Evolutionary conservation across 495 filamentous ascomycete species (phyloP), one percentile per base, ranked within the genome.

Genomic region (Cairneyella variabilis): DNA sequence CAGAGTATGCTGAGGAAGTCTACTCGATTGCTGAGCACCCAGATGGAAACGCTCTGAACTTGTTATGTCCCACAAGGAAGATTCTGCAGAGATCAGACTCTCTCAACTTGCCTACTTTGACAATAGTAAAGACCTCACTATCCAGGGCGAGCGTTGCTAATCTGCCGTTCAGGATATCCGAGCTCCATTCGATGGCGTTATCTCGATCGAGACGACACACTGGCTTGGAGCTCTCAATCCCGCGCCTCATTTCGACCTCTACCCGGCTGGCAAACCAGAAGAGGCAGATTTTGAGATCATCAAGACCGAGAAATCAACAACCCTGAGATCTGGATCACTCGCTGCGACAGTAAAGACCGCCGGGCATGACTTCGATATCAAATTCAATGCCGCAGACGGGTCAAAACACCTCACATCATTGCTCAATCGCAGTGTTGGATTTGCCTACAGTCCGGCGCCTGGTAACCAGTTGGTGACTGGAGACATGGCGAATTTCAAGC

Each of bases 171-270:
- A 85, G 81, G 61, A 78, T 39, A 67, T 77, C 50, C 66, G 70
- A 55, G 76, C 79, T n/a, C 74, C 71, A 17, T 68, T 74, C 37
- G 80, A 83, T 42, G 83, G 83, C 41, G 72, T 83, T 16, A 76
- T 85, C 48, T 80, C 81, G 5, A 72, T 84, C 39, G 82, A 83
- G 48, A 71, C 79, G 7, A 80, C 80, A 0, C 84, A 90, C 60
- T 88, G 84, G 80, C 74, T 71, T 36, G 81, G 76, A 30, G 69
- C 69, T n/a, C 59, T 71, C 0, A 72, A 78, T 48, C 77, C 72
- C 20, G 82, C 81, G 3, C 86, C 85, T 1, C 71, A 86, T 55
- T 88, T 85, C 59, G 72, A 84, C 10, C 68, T 88, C 17, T 80
- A 74, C 62, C 75, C 82, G 0, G 66, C 69, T 18, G 77, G 77